These are phyloP conservation scores for Metschnikowia lachancei DNA, from an alignment of 805 yeast genomes.

Conservation along the genomic window DNA sequence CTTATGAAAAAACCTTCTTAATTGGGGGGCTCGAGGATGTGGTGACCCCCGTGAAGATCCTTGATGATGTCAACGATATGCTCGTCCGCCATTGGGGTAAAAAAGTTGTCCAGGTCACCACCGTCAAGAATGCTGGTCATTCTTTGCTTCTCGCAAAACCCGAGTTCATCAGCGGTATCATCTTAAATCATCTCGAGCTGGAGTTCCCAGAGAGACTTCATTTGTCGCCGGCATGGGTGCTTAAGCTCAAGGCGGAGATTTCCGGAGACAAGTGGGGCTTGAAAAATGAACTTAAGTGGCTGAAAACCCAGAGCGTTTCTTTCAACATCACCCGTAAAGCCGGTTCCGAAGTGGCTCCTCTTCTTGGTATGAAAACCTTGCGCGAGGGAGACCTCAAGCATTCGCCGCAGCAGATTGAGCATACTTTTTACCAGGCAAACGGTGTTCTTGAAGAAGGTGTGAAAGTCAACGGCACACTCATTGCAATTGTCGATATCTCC, in stretches of 20 bases:
- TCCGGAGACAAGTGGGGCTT: constrained; percentile 77
- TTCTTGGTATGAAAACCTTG: constrained; percentile 73
- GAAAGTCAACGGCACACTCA: constrained; percentile 36
- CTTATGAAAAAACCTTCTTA: constrained; percentile 48
- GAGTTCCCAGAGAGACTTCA: constrained; percentile 48
- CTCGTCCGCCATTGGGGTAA: constrained; percentile 24
- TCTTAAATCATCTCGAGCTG: constrained; percentile 54
- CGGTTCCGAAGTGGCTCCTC: constrained; percentile 39
- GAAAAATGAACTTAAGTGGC: constrained; percentile 74
- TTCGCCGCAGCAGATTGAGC: constrained; percentile 56
- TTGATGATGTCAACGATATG: constrained; percentile 30
- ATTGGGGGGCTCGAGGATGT: constrained; percentile 59
- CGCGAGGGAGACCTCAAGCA: constrained; percentile 61
- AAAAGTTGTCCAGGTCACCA: constrained; percentile 33
- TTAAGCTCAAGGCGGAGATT: constrained; percentile 57
- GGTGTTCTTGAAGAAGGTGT: constrained; percentile 23
- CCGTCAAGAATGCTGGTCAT: constrained; percentile 58
- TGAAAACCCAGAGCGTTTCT: constrained; percentile 51
- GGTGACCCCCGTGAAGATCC: constrained; percentile 48
- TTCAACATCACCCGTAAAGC: constrained; percentile 32
- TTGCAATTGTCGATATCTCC: constrained; percentile 67
- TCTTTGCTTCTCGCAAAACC: constrained; percentile 62
- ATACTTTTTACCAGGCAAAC: constrained; percentile 31
- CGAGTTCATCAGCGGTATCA: constrained; percentile 57
- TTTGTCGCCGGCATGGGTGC: constrained; percentile 69